Evolutionary conservation across 495 filamentous ascomycete species (phyloP), one percentile per base, ranked within the genome.

Genomic region (Lepraria neglecta): DNA sequence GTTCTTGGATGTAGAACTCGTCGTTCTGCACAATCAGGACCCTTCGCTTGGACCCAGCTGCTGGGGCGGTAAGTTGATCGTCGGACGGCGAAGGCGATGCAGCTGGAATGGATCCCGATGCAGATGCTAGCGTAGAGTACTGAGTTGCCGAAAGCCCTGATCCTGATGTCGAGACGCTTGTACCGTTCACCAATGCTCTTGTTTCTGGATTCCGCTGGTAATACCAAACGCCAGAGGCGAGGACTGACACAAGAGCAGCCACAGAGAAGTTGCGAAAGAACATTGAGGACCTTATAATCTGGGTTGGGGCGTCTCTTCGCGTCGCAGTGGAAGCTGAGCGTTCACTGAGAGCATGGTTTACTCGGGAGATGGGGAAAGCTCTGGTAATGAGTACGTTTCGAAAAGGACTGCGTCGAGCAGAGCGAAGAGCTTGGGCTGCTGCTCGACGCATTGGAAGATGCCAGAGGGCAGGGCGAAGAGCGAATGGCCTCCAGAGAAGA

Each of bases 21-120:
- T 92, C 89, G 68, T 89, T 83, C 58, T 89, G 88, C 47, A 97
- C 87, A 24, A 92, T 79, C 47, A 96, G 76, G 27, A 74, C 72
- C 40, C 71, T 76, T 33, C 75, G 73, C 24, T 53, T 55, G 31
- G 74, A 69, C 19, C 69, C 50, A 6, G 74, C 71, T 4, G 70
- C 58, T 14, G 72, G 65, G 10, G 68, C 60, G 56, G 75, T 70
- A 12, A 43, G 51, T 21, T 52, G 43, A 51, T 30, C 38, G 50
- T 40, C 56, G 9, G 64, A 63, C 11, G 35, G 27, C 7, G 30
- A 38, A 31, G 47, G 53, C 6, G 55, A 43, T 35, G 56, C 58
- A 15, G 63, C 31, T 40, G 67, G 24, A 38, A 45, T 12, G 38
- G 47, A 40, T 30, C 38, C 46, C 6, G 44, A 51, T 28, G 33